Evolutionary conservation across 495 filamentous ascomycete genomes (phyloP).

Genomic region (Cercophora newfieldiana): DNA sequence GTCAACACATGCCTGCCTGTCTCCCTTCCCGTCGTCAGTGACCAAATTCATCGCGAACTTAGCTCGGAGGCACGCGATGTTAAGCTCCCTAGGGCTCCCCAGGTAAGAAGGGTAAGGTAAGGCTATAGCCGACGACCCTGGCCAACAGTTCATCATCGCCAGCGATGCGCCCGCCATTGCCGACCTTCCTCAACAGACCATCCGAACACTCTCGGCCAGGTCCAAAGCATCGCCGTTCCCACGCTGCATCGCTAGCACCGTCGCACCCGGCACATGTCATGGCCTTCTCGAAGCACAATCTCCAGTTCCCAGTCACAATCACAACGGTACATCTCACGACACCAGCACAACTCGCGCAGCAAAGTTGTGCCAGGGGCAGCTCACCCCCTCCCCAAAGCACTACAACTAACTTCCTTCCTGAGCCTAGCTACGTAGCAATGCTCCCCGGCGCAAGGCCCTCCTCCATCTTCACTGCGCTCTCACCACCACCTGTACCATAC

Average conservation of each 20-base stretch:
- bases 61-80: too few species aligned
- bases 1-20: neutral
- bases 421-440: conserved; percentile 25
- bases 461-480: neutral
- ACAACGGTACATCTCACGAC: neutral
- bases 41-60: too few species aligned
- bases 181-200: conserved; percentile 10
- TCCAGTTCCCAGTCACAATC: neutral
- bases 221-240: neutral
- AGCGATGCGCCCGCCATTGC: neutral
- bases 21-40: too few species aligned
- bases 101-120: neutral
- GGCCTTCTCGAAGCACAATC: neutral
- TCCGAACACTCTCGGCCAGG: neutral
- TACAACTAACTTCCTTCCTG: conserved; percentile 22
- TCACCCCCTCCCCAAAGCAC: conserved; percentile 9
- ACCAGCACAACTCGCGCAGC: neutral
- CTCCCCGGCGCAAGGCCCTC: neutral
- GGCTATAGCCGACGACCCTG: neutral
- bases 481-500: neutral
- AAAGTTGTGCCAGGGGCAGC: too few species aligned
- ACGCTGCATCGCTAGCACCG: neutral
- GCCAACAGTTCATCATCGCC: neutral
- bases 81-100: neutral
- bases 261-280: neutral